Base-by-base conservation (phyloP, 2,329 filamentous ascomycete genomes). In the Nannizzia gypsea region DNA sequence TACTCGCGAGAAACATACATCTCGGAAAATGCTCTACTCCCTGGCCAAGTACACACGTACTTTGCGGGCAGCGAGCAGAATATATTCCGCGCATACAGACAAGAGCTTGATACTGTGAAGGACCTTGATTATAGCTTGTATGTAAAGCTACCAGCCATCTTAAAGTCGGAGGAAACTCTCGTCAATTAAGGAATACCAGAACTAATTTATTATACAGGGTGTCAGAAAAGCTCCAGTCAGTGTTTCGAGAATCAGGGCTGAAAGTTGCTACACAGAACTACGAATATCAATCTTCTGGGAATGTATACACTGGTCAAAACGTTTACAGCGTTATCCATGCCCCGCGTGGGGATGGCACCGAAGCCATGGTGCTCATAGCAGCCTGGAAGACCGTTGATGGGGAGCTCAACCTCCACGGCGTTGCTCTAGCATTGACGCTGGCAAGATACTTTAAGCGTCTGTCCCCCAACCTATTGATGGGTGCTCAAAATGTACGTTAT, bases 41-140 rank as follows among this genome's bases (percentile, higher is more conserved):
- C 93, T 0, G 93, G 91, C 1, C 93, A 99, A 74, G 93, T 97
- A 6, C 92, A 97, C 75, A 96, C 93, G 1, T 99, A 99, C 74
- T 99, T 99, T 71, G 86, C 89, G 5, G 93, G 93, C 17, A 96
- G 90, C 72, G 93, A 99, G 71, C 91, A 97, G 77, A 88, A 96
- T 73, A 83, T 97, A 64, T 91, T 97, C 69, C 83, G 90, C 54
- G 93, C 90, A 6, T 97, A 95, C 72, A 84, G 87, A 68, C 85
- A 89, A 69, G 93, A 97, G 75, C 79, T 96, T 57, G 83, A 88
- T 66, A 79, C 76, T 6, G 69, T 68, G 69, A 77, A 62, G 67
- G 70, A 66, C 61, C 72, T 15, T 61, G 69, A 59, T 9, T 63
- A 63, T 40, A 68, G 71, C 22, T 71, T 74, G 69, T 76, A 74